Conservation (phyloP, 352 stramenopile species). For the Pythium utonaiense region DNA sequence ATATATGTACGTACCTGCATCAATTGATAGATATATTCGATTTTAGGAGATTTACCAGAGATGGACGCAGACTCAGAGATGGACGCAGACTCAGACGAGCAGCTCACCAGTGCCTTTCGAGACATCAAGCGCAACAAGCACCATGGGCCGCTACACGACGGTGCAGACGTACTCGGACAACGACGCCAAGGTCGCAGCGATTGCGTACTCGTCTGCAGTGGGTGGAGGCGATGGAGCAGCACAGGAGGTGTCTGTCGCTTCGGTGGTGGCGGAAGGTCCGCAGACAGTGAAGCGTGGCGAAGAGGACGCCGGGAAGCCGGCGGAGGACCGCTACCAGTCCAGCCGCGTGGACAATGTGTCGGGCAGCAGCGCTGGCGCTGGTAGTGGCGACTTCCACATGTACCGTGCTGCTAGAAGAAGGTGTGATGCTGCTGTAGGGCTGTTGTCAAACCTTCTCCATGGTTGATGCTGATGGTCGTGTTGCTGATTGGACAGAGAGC, state of each 20-base stretch:
- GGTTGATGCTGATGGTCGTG: not conserved
- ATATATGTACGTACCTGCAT: not conserved
- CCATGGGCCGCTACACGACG: constrained; percentile 75
- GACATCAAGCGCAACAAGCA: not conserved
- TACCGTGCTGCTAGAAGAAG: constrained; percentile 92
- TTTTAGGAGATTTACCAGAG: not conserved
- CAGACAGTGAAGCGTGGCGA: not conserved
- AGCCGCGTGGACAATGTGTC: constrained; percentile 94
- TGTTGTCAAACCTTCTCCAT: not conserved
- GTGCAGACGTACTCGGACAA: constrained; percentile 85
- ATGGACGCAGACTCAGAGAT: not conserved
- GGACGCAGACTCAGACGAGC: not conserved
- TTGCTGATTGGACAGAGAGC: constrained; percentile 61
- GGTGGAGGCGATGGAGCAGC: not conserved
- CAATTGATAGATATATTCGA: not conserved
- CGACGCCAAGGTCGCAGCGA: constrained; percentile 65
- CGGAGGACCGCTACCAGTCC: constrained; percentile 38
- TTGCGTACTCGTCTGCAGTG: constrained; percentile 41
- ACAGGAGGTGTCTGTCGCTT: not conserved
- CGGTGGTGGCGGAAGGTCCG: not conserved
- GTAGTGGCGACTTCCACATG: constrained; percentile 96
- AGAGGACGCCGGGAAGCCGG: constrained; percentile 8
- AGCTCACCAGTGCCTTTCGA: not conserved
- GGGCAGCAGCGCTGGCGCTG: constrained; percentile 91
- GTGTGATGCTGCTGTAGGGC: constrained; percentile 21